Evolutionary conservation across 179 eudicot species (phyloP), one percentile per base, ranked within the genome.

Genomic region (Beta lomatogona): DNA sequence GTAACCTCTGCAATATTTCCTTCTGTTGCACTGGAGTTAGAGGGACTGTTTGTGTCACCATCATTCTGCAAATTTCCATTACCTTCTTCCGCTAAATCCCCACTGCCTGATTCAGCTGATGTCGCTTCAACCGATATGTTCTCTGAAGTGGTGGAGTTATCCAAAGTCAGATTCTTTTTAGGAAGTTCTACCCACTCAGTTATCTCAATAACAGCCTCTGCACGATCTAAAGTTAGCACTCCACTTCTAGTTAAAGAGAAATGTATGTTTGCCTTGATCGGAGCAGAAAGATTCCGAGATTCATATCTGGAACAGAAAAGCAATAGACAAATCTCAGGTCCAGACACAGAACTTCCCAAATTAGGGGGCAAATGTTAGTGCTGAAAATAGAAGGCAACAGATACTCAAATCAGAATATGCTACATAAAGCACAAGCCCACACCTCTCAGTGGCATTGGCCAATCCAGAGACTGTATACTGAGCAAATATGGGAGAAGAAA

Each of bases 181-280:
- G 99, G 98, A 77, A 94, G 93, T 87, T 94, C 99, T 67, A 96
- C 88, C 98, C 98, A 96, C 88, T 96, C 98, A 73, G 98, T 88
- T 79, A 94, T 90, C 86, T 94, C 98, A 84, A 94, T 81, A 73
- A 93, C 91, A 79, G 98, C 98, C 81, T 96, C 98, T n/a, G 97
- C 96, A 65, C 97, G 88, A 82, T 96, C 99, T 80, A 94, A 89
- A 70, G 92, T 79, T 78, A 96, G 86, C 41, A 93, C 81, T 36
- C 99, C 97, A 84, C 95, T 96, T 89, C 94, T 89, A 82, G 93
- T 91, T 75, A 96, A 91, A 81, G 98, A 91, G 83, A 96, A 96
- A 82, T 96, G 99, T 57, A 96, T 84, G 82, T 87, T 96, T 85
- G 97, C 98, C 88, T 96, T 96, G 90, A 94, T 82, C 61, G 99